phyloP scores from a whole-genome alignment of 805 yeast genomes.

The Candida manassasensis region DNA sequence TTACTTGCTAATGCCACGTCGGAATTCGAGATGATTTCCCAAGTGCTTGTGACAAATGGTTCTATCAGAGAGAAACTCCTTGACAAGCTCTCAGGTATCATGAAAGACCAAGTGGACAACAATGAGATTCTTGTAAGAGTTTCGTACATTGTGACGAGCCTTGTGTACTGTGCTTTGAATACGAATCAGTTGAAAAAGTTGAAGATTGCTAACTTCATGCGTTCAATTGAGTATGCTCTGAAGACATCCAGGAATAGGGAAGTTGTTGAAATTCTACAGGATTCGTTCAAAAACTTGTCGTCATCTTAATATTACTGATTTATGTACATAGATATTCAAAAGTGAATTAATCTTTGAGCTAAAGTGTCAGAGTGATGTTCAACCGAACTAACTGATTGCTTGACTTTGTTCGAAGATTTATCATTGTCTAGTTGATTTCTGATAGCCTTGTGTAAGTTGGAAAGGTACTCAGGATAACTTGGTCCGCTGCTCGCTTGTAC shows the following conservation, averaged over 20 bases:
- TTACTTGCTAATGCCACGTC: slow-evolving; percentile 37
- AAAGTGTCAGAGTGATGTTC: slow-evolving; percentile 28
- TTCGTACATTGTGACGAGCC: slow-evolving; percentile 17
- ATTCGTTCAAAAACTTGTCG: neutral
- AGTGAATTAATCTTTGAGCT: slow-evolving; percentile 37
- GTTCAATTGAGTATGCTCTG: slow-evolving; percentile 7
- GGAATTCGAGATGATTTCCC: slow-evolving; percentile 32
- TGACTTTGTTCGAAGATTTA: slow-evolving; percentile 25
- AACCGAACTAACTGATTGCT: slow-evolving; percentile 22
- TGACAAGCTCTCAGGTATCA: slow-evolving; percentile 16
- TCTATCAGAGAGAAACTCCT: slow-evolving; percentile 15
- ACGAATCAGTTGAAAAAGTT: neutral
- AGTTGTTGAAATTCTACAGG: neutral
- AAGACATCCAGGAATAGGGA: slow-evolving; percentile 5
- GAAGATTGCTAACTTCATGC: neutral
- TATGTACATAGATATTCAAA: slow-evolving; percentile 13
- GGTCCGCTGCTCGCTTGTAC: slow-evolving; percentile 33
- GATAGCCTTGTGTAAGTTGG: slow-evolving; percentile 62
- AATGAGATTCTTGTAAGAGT: slow-evolving; percentile 27
- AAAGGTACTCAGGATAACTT: slow-evolving; percentile 64
- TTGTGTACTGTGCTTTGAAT: slow-evolving; percentile 15
- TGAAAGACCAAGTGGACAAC: slow-evolving; percentile 19
- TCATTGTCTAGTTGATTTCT: slow-evolving; percentile 49
- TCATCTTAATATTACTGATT: neutral
- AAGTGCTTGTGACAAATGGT: slow-evolving; percentile 16